Evolutionary conservation across 129 eudicot genomes (phyloP), one percentile per base, ranked within the genome.

Genomic region (Centrapalus pauciflorus): DNA sequence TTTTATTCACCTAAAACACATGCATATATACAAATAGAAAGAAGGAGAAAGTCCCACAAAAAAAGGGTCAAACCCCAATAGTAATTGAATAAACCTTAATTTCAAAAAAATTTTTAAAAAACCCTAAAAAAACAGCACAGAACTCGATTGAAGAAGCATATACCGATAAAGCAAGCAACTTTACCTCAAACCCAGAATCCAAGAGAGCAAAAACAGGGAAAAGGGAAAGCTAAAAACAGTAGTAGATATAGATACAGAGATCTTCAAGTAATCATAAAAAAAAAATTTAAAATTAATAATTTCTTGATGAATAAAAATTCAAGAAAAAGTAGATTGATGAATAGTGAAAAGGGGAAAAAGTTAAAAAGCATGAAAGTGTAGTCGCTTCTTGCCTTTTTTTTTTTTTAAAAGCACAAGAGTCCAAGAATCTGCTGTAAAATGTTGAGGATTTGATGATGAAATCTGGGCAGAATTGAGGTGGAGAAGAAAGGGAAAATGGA

Each of bases 131-230:
- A 32, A 33, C 23, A 37, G 79, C 73, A 74, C 73, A 74, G 32
- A 48, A 21, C 77, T 73, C 77, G 19, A 73, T 73, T 50, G 3
- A 30, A 50, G 30, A 49, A 50, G 20, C 71, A 82, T 28, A 64
- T 50, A 46, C 61, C 77, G 50, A 76, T 79, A 83, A 83, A 79
- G 82, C 25, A 27, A 50, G 64, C 64, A 20, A 28, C 80, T 79
- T 77, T 78, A 62, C 60, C 55, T 50, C 63, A 26, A 68, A 63
- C 51, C 67, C 82, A 61, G 66, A 72, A 73, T 76, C 81, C 86
- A 77, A 81, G 82, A 69, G 80, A 77, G 71, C 17, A 72, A 77
- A 72, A 72, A 76, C 77, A 58, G 81, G 81, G 52, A 70, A 61
- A 73, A 46, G 50, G 61, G 56, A 63, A 58, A 32, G 64, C 59